Percentiles rank a stretch among this genome's conserved stretches.
Conservation (phyloP, 352 stramenopile species). For the Peronosclerospora sorghi region DNA sequence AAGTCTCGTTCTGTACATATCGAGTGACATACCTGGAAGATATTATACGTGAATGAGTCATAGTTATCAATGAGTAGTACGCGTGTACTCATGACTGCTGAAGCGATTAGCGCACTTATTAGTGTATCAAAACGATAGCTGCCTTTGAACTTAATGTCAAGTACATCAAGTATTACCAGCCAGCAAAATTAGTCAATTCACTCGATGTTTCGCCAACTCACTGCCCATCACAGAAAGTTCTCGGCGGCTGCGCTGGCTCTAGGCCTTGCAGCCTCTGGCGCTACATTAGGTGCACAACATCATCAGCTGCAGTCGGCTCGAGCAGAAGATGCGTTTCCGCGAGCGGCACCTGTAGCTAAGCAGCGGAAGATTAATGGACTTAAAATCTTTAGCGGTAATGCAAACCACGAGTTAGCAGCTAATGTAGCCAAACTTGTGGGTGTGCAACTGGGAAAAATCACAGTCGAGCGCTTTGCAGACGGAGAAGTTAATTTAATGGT, state of each 20-base stretch:
- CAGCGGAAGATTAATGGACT: conserved; percentile 86
- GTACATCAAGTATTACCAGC: neutral
- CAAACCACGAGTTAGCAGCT: conserved; percentile 92
- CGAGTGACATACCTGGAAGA: conserved; percentile 50
- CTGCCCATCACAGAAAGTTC: conserved; percentile 39
- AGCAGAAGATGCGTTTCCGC: conserved; percentile 45
- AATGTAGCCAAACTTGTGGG: conserved; percentile 97
- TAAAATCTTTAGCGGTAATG: conserved; percentile 98
- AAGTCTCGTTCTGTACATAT: neutral
- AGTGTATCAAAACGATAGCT: no score
- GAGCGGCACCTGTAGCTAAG: conserved; percentile 57
- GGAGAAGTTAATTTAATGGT: conserved; percentile 99
- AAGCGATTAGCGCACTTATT: no score
- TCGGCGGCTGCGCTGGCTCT: conserved; percentile 40
- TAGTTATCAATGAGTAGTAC: conserved; percentile 87
- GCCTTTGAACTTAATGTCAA: no score
- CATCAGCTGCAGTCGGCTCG: conserved; percentile 20
- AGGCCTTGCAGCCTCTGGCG: conserved; percentile 32
- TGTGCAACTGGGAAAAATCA: conserved; percentile 96
- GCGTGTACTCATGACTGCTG: conserved; percentile 17
- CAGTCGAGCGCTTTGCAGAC: conserved; percentile 97
- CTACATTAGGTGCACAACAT: conserved; percentile 25
- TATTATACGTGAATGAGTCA: conserved; percentile 88
- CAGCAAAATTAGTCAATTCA: no score
- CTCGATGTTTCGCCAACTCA: conserved; percentile 73